Evolutionary conservation across 306 rosid genomes (phyloP).

Genomic region (Quercus rubra): DNA sequence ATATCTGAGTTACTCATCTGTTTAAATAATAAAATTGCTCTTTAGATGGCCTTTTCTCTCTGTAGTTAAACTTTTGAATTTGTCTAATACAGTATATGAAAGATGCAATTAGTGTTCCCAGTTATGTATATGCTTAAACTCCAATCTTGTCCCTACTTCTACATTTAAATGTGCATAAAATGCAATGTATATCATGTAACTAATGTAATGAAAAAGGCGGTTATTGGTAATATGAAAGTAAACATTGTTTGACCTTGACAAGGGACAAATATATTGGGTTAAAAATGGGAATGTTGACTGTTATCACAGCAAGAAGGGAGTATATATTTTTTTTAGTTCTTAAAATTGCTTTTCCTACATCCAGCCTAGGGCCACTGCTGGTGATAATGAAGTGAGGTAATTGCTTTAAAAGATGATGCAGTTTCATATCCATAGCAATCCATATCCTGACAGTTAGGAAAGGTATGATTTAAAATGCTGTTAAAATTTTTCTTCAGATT

Average conservation of each 20-base stretch:
- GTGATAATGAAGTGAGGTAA: conserved; percentile 82
- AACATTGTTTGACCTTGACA: neutral
- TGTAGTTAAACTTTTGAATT: neutral
- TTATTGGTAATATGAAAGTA: neutral
- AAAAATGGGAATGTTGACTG: neutral
- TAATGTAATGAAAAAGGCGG: neutral
- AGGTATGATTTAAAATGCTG: conserved; percentile 39
- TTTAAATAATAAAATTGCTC: neutral
- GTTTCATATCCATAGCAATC: conserved; percentile 66
- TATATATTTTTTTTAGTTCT: neutral
- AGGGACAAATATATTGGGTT: neutral
- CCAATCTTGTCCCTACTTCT: neutral
- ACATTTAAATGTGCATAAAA: neutral
- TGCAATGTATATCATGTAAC: neutral
- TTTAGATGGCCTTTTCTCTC: neutral
- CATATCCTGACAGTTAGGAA: conserved; percentile 84
- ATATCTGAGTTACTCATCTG: neutral
- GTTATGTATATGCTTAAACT: conserved; percentile 3
- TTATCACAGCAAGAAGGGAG: neutral
- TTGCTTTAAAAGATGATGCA: conserved; percentile 89
- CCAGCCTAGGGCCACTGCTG: conserved; percentile 95
- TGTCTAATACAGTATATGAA: neutral
- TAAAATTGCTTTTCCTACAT: too few species aligned
- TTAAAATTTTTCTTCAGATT: too few species aligned
- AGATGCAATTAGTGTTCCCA: neutral